Evolutionary conservation across 148 eudicot genomes (phyloP).

Genomic region (Simmondsia chinensis): DNA sequence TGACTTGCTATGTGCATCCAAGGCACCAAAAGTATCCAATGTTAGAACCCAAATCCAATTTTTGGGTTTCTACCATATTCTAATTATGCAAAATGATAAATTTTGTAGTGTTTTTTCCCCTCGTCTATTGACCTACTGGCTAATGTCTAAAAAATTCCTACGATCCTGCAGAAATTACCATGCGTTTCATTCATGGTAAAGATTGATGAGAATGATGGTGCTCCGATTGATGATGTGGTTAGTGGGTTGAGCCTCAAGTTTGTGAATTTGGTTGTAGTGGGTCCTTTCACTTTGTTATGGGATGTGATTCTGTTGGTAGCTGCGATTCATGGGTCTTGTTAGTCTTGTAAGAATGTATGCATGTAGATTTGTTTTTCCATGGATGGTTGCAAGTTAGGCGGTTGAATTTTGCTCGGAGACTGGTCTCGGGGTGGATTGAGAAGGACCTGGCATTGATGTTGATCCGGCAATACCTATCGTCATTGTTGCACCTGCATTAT

Average conservation of each 20-base stretch:
- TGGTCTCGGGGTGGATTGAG: conserved; percentile 21
- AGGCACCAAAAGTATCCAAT: conserved; percentile 15
- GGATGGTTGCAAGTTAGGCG: conserved; percentile 9
- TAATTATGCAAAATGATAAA: conserved; percentile 13
- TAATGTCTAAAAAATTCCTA: no score
- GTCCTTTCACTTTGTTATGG: no score
- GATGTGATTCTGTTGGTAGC: no score
- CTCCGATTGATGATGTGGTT: no score
- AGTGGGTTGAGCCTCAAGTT: no score
- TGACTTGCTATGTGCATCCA: conserved; percentile 34
- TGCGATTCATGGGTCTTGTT: conserved; percentile 12
- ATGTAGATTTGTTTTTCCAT: no score
- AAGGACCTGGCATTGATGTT: conserved; percentile 21
- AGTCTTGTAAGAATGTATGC: conserved; percentile 15
- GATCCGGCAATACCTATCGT: conserved; percentile 9
- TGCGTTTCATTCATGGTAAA: no score
- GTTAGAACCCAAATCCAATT: conserved; percentile 25
- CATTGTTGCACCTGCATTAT: conserved; percentile 15
- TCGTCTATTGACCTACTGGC: no score
- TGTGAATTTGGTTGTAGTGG: no score
- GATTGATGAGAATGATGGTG: no score
- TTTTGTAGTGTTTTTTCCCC: conserved; percentile 2
- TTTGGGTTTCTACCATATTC: conserved; percentile 24
- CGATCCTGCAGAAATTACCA: no score
- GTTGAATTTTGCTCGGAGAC: conserved; percentile 29